phyloP scores from a whole-genome alignment of 2,329 filamentous ascomycete genomes.

The Fonsecaea monophora region DNA sequence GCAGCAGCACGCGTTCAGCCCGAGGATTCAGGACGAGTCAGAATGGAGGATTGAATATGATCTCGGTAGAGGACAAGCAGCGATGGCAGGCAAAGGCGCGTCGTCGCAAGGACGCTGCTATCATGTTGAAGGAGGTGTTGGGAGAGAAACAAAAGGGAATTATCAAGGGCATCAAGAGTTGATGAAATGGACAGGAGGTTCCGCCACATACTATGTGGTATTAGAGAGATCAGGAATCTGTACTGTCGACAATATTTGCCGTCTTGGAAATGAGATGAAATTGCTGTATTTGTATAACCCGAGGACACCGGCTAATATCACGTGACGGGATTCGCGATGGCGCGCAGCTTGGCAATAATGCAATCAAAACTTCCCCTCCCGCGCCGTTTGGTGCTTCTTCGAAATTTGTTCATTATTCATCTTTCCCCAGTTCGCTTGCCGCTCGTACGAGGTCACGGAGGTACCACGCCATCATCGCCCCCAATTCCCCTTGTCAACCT shows the following conservation, averaged over 20 bases:
- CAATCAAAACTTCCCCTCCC: constrained; percentile 4
- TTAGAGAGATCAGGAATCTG: constrained; percentile 2
- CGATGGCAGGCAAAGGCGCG: constrained; percentile 38
- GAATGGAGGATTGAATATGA: constrained; percentile 27
- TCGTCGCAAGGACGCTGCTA: constrained; percentile 38
- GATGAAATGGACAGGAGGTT: constrained; percentile 8
- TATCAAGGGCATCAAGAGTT: constrained; percentile 3
- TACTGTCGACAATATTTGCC: not conserved
- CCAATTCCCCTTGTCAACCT: constrained; percentile 1
- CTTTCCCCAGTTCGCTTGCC: constrained; percentile 11
- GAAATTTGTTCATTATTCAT: constrained; percentile 5
- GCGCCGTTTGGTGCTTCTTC: not conserved
- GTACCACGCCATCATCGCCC: constrained; percentile 1
- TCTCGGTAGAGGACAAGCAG: constrained; percentile 38
- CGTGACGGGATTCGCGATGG: not conserved
- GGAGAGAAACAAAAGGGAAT: constrained; percentile 32
- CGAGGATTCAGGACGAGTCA: constrained; percentile 26
- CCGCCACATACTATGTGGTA: not conserved
- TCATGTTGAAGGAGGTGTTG: constrained; percentile 37
- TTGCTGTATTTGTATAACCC: too few relatives aligned
- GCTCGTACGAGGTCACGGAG: not conserved
- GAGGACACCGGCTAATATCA: not conserved
- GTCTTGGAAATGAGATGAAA: not conserved
- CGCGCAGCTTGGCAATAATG: not conserved
- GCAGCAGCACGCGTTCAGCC: constrained; percentile 31